Evolutionary conservation across 352 stramenopile genomes (phyloP).

Genomic region (Chrysophaeum taylorii): DNA sequence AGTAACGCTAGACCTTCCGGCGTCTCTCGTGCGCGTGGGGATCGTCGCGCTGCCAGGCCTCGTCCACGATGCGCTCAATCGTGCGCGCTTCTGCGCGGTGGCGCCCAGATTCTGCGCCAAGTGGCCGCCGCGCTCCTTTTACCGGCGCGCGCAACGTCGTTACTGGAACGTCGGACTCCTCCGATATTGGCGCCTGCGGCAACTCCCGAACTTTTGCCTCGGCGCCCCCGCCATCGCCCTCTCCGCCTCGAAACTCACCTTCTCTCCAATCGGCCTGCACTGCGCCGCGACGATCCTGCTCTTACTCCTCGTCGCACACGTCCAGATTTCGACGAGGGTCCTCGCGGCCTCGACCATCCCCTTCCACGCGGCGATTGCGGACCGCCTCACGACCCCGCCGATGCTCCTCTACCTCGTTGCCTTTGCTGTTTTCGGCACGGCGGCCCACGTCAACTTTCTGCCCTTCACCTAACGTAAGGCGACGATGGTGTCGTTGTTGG

Average conservation of each 20-base stretch:
- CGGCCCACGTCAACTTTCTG: constrained; percentile 1
- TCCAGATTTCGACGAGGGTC: constrained; percentile 8
- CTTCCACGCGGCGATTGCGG: not conserved
- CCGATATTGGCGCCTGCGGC: not conserved
- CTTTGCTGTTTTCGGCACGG: not conserved
- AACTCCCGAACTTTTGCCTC: constrained; percentile 10
- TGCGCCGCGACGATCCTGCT: not conserved
- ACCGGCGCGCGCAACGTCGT: not conserved
- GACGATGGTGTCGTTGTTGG: no score
- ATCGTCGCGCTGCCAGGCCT: not conserved
- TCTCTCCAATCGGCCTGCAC: not conserved
- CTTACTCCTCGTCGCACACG: not conserved
- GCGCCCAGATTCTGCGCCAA: no score
- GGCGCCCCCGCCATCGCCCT: not conserved
- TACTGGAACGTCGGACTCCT: not conserved
- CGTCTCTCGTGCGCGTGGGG: no score
- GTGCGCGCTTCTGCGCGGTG: no score
- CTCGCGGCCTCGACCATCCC: not conserved
- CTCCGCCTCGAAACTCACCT: no score
- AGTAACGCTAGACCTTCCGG: not conserved
- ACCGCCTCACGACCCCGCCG: not conserved
- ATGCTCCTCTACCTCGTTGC: not conserved
- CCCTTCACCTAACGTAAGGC: constrained; percentile 9
- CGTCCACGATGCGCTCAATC: not conserved
- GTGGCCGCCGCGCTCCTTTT: not conserved